Conservation (phyloP, 2,329 filamentous ascomycete species). For the Elsinoe arachidis region DNA sequence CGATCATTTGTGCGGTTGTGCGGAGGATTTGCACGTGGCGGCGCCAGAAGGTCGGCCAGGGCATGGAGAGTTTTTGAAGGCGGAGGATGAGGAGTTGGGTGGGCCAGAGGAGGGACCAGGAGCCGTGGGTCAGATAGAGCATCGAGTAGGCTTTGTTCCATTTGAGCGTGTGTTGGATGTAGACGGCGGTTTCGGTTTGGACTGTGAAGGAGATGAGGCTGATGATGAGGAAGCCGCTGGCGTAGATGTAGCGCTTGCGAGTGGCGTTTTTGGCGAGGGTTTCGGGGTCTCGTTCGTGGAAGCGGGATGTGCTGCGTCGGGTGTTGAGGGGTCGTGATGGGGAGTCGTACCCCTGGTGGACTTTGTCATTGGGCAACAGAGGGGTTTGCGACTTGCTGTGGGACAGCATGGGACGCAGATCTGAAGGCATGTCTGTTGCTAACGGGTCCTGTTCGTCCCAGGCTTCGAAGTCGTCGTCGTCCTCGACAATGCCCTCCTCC, state of each 20-base stretch:
- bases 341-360: constrained; percentile 31
- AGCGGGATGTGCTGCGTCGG: constrained; percentile 50
- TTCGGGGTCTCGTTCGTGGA: constrained; percentile 71
- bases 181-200: constrained; percentile 90
- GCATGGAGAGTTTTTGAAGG: constrained; percentile 65
- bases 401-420: constrained; percentile 34
- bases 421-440: constrained; percentile 39
- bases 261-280: constrained; percentile 55
- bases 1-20: constrained; percentile 74
- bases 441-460: constrained; percentile 35
- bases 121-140: constrained; percentile 92
- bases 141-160: constrained; percentile 99
- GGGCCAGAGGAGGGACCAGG: constrained; percentile 86
- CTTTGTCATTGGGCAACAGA: constrained; percentile 40
- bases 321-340: constrained; percentile 34
- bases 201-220: constrained; percentile 82
- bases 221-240: constrained; percentile 70
- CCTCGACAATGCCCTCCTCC: constrained; percentile 17
- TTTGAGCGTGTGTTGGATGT: constrained; percentile 82
- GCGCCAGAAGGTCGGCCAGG: constrained; percentile 82
- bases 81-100: constrained; percentile 71
- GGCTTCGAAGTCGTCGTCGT: constrained; percentile 35
- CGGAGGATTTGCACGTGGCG: constrained; percentile 55
- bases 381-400: constrained; percentile 42
- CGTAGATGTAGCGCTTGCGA: constrained; percentile 76